Base-by-base conservation (phyloP, 352 stramenopile species). In the Globisporangium perplexum region DNA sequence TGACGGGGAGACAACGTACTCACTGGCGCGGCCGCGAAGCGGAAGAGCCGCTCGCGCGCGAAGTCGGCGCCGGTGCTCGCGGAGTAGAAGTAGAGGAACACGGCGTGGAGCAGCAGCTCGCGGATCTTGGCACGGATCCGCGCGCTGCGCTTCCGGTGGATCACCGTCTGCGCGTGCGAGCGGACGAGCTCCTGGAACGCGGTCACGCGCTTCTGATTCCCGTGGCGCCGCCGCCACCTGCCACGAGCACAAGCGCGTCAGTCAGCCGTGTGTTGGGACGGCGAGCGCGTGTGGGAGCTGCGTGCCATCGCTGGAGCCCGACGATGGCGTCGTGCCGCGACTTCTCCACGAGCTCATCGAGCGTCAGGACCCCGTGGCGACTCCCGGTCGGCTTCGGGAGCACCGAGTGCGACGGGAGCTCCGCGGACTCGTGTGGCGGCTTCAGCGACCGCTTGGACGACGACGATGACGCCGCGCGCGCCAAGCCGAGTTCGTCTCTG, bases 61-160 rank as follows among this genome's bases (percentile, higher is more conserved):
- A 68, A 74, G 15, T 63, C 60, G 24, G 60, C 35, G 24, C 74
- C 60, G 31, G 57, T 61, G 41, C 60, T 77, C 30, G 61, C 54
- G 0, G 66, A 69, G 50, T 81, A 79, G 14, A 74, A 51, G 47
- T 63, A 63, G 6, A 85, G 58, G 48, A 79, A 85, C 44, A 76
- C 31, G 15, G 69, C 35, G 18, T 85, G 71, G n/a, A 83, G 42
- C 49, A 65, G 41, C 48, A 85, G 69, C 18, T 77, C 71, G 35
- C 63, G 72, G 39, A 85, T 63, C 49, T 81, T 81, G 50, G 60
- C 57, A 33, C 69, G 67, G 24, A 79, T 67, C 47, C 66, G 70
- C 8, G 53, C 38, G 22, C 61, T 58, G 20, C 71, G 71, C 47
- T 68, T 66, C 23, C 48, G 60, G 10, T 47, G 48, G 11, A 77